Evolutionary conservation across 352 stramenopile genomes (phyloP).

Genomic region (Elongisporangium undulatum): DNA sequence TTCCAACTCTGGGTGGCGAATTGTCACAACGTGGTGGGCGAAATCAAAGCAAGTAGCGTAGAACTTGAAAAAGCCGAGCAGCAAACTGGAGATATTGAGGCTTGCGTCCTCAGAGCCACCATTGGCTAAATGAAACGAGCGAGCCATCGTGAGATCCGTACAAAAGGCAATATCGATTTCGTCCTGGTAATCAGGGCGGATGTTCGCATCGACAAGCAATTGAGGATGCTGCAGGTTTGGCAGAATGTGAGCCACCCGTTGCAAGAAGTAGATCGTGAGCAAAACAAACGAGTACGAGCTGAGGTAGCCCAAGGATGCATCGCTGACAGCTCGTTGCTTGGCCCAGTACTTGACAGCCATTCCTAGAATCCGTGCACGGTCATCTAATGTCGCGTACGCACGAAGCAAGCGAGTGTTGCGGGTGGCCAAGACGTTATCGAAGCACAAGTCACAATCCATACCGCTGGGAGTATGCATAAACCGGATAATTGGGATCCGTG

Average conservation of each 20-base stretch:
- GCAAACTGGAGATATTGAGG: conserved; percentile 26
- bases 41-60: conserved; percentile 97
- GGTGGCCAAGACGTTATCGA: conserved; percentile 77
- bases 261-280: conserved; percentile 96
- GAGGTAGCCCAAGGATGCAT: conserved; percentile 93
- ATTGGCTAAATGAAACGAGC: conserved; percentile 28
- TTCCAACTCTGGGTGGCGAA: conserved; percentile 57
- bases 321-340: conserved; percentile 95
- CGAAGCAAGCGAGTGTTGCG: conserved; percentile 81
- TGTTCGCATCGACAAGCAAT: conserved; percentile 35
- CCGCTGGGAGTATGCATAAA: conserved; percentile 53
- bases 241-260: conserved; percentile 78
- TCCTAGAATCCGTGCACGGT: conserved; percentile 83
- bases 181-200: conserved; percentile 34
- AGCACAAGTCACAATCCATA: conserved; percentile 80
- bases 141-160: conserved; percentile 25
- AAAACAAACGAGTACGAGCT: conserved; percentile 99
- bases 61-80: conserved; percentile 96
- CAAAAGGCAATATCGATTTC: conserved; percentile 78
- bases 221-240: conserved; percentile 91
- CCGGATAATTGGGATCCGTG: conserved; percentile 78
- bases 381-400: conserved; percentile 71
- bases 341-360: conserved; percentile 98
- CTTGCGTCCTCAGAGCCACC: conserved; percentile 21
- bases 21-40: conserved; percentile 88